Base-by-base conservation (phyloP, 768 basidiomycete genomes). In the Leccinum aurantiacum region DNA sequence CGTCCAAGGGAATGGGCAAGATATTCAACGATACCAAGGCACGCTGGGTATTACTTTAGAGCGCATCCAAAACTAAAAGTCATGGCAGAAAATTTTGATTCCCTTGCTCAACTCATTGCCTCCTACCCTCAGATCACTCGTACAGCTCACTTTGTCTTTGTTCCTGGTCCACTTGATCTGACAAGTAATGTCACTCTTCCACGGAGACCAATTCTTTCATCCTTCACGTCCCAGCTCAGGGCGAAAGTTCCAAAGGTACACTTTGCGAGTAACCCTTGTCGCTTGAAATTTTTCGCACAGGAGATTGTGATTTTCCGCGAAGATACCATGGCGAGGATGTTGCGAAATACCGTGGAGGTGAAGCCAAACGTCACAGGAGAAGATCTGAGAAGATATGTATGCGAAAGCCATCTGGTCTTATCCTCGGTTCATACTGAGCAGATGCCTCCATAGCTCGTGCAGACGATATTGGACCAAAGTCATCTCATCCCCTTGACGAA, bases 291-390 rank as follows among this genome's bases (percentile, higher is more conserved):
- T 70, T 95, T 95, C 71, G 86, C 91, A 29, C 95, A 98, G 71
- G 97, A 99, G 75, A 87, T 99, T 56, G 95, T 98, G 48, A 77
- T 99, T 25, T 97, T 91, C 69, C 80, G 97, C 46, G 93, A 98
- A 66, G 94, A 98, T 71, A 73, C 88, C 53, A 98, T 99, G 94
- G 84, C 92, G 2, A 82, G 88, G 65, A 95, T 98, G 93, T 76
- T 98, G 62, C 79, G 97, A 65, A 97, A 98, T 72, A 82, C 93
- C 22, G 87, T 98, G 6, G 88, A 91, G 10, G 87, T 96, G 37
- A 97, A 97, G 70, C 87, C 88, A 3, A 84, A 90, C 50, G 84
- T 87, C 24, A 79, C 82, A 51, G 89, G 87, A 62, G 89, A 89
- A 47, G 89, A 93, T 68, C 76, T 97, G 71, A 94, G 93, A 74